Evolutionary conservation across 345 rosid genomes (phyloP), one percentile per base, ranked within the genome.

Genomic region (Populus deltoides): DNA sequence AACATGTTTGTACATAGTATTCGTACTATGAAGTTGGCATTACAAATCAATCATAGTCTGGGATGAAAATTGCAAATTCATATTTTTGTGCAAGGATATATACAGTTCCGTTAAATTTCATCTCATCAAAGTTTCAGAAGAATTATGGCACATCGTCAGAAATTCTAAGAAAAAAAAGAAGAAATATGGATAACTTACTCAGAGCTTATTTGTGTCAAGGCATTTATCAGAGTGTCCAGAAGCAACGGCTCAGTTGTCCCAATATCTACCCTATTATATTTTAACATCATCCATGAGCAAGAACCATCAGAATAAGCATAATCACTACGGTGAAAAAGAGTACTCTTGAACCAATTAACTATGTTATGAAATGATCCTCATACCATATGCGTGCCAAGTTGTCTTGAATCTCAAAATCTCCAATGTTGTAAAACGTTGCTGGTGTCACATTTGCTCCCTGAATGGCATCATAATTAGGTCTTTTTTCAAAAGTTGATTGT

Each of bases 351-450:
- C 49, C 43, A 25, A 62, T 70, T 18, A 29, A 67, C 22, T 16
- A 63, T 61, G 70, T 10, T 35, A 67, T 63, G n/a, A 69, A n/a
- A 78, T 33, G 63, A 81, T 55, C 8, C 35, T 33, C 78, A 62
- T 89, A 93, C 98, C 98, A 95, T 78, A 93, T 72, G 1, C 98
- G 92, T 67, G 94, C 98, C 35, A 92, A 78, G 81, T 95, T 93
- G 74, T 93, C 96, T 81, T 95, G 97, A 68, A 95, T 77, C 89
- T 92, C 98, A 62, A 95, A 87, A 85, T 95, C 96, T 36, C 99
- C 97, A 0, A 91, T 92, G 86, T 95, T 93, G 82, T 89, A 93
- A 83, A 95, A 92, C 62, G 98, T 90, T 57, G 97, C 83, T 31
- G 97, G 97, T 49, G 83, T 86, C 70, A 87, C 90, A 82, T 95